A percentile compares a stretch with the other conserved stretches of the same genome.
Conservation (phyloP, 768 basidiomycete species). For the Lactarius evosmus region DNA sequence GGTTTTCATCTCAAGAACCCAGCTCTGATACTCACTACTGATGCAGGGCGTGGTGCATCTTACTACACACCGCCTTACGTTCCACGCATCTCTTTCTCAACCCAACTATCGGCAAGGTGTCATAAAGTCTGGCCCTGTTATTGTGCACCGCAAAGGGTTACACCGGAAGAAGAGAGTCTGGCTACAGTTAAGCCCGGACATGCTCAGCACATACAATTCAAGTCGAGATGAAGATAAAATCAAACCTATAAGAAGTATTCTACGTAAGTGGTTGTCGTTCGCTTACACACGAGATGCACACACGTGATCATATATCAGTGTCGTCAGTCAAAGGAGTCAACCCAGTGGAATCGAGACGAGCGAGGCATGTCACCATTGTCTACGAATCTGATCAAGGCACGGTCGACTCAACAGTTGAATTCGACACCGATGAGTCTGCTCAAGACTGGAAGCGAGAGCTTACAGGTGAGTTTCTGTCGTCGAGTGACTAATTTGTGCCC, state of each 20-base stretch:
- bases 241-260: slow-evolving; percentile 48
- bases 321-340: slow-evolving; percentile 45
- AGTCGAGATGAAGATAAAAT: slow-evolving; percentile 52
- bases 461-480: slow-evolving; percentile 34
- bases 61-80: slow-evolving; percentile 61
- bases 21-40: slow-evolving; percentile 11
- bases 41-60: slow-evolving; percentile 55
- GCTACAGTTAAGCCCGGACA: slow-evolving; percentile 60
- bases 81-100: slow-evolving; percentile 56
- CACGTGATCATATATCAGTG: slow-evolving; percentile 39
- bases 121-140: slow-evolving; percentile 50
- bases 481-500: neutral
- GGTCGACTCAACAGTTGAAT: slow-evolving; percentile 40
- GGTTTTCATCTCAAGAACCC: slow-evolving; percentile 28
- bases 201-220: slow-evolving; percentile 55
- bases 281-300: neutral
- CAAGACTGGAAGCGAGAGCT: slow-evolving; percentile 50
- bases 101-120: slow-evolving; percentile 37
- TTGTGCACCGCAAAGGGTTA: slow-evolving; percentile 45
- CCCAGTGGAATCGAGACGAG: slow-evolving; percentile 44
- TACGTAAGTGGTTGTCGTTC: slow-evolving; percentile 41
- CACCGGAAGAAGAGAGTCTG: slow-evolving; percentile 51
- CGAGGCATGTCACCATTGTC: slow-evolving; percentile 40
- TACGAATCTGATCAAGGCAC: slow-evolving; percentile 35
- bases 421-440: slow-evolving; percentile 57